Evolutionary conservation across 2,329 filamentous ascomycete species (phyloP).

Genomic region (Xylaria sp.): DNA sequence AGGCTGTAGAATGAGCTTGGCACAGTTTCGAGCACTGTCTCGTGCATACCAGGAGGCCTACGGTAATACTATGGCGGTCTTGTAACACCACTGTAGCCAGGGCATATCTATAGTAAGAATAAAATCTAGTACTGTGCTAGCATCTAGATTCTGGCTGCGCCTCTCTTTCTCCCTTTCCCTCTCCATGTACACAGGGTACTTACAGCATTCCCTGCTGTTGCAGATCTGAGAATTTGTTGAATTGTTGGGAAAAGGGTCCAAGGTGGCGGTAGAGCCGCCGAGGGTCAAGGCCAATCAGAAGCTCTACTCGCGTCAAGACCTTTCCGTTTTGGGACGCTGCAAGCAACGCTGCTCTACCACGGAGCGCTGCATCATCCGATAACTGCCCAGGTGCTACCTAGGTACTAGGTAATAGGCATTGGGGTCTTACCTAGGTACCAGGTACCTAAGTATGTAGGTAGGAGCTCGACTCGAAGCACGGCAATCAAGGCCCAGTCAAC

Average conservation of each 20-base stretch:
- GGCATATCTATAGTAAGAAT: not conserved
- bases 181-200: constrained; percentile 1
- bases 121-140: not conserved
- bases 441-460: no score
- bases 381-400: not conserved
- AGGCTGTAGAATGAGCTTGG: not conserved
- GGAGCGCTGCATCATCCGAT: constrained; percentile 7
- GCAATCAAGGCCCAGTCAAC: not conserved
- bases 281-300: constrained; percentile 33
- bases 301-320: constrained; percentile 14
- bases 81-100: not conserved
- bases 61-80: not conserved
- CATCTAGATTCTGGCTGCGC: not conserved
- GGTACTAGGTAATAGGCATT: no score
- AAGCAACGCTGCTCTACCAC: constrained; percentile 1
- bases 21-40: constrained; percentile 5
- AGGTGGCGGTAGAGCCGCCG: constrained; percentile 32
- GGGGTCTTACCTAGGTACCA: no score
- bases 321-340: constrained; percentile 32
- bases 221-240: constrained; percentile 43
- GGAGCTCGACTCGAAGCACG: not conserved
- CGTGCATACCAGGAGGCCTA: not conserved
- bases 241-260: constrained; percentile 42
- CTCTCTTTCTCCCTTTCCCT: not conserved
- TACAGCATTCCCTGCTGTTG: constrained; percentile 25